Percentiles rank a stretch among this genome's conserved stretches.
These are phyloP conservation scores for Hymenoscyphus repandus DNA, from an alignment of 2,329 filamentous ascomycete species.

Conservation along the genomic window DNA sequence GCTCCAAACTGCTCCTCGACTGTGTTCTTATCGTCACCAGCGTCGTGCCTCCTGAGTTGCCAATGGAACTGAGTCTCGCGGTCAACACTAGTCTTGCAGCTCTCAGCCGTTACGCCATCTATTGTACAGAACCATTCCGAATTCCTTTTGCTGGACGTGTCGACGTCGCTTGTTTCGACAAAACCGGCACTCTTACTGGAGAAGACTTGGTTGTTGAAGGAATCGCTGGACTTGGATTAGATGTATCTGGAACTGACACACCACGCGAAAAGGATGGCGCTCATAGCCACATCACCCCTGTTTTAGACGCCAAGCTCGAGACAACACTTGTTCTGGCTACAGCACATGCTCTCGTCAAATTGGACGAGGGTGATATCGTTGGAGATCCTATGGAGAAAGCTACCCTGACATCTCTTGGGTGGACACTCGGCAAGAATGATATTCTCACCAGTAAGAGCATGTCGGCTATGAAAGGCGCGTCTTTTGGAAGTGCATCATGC, in stretches of 20 bases:
- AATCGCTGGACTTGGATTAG: constrained; percentile 81
- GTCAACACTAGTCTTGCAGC: constrained; percentile 97
- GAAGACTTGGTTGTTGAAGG: constrained; percentile 97
- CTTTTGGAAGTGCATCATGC: constrained; percentile 52
- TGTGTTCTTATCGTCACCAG: constrained; percentile 97
- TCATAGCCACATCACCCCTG: constrained; percentile 70
- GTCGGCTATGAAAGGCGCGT: constrained; percentile 38
- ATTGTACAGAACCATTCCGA: constrained; percentile 97
- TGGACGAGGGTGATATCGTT: constrained; percentile 95
- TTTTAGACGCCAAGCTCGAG: constrained; percentile 66
- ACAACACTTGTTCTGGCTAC: constrained; percentile 92
- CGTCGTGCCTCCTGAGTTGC: constrained; percentile 95
- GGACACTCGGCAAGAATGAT: constrained; percentile 88
- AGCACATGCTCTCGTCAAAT: constrained; percentile 89
- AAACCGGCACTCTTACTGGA: constrained; percentile 93
- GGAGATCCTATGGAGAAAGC: constrained; percentile 99
- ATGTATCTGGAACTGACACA: constrained; percentile 58
- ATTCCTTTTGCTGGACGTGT: constrained; percentile 95
- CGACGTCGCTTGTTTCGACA: constrained; percentile 96
- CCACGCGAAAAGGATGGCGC: constrained; percentile 71
- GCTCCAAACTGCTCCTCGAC: constrained; percentile 93
- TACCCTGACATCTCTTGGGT: constrained; percentile 81
- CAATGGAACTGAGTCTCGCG: constrained; percentile 95
- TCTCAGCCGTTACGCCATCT: constrained; percentile 91
- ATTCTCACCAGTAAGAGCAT: constrained; percentile 64